Evolutionary conservation across 495 filamentous ascomycete genomes (phyloP).

Genomic region (Bacidia rubella): DNA sequence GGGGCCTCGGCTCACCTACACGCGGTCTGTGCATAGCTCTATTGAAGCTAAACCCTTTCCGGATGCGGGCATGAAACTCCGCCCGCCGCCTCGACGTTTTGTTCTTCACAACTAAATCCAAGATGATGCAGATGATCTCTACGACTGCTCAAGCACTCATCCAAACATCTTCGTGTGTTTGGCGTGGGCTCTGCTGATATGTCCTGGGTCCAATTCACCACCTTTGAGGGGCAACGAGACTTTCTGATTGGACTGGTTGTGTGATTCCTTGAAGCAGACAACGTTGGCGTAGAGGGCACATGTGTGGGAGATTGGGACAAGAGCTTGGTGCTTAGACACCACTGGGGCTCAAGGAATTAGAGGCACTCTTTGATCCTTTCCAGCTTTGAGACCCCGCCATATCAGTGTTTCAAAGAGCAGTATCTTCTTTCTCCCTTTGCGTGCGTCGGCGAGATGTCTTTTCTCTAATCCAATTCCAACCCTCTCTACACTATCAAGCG

Average conservation of each 20-base stretch:
- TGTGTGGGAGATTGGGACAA: no score
- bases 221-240: constrained; percentile 32
- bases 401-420: no score
- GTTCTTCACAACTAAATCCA: constrained; percentile 34
- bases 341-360: no score
- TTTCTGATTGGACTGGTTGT: constrained; percentile 31
- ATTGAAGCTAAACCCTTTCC: constrained; percentile 5
- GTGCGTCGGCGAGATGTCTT: no score
- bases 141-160: constrained; percentile 28
- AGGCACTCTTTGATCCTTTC: no score
- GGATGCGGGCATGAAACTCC: not conserved
- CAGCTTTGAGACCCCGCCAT: no score
- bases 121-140: constrained; percentile 33
- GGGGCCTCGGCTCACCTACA: not conserved
- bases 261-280: not conserved
- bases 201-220: constrained; percentile 31
- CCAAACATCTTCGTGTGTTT: constrained; percentile 18
- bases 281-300: not conserved
- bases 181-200: constrained; percentile 36
- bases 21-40: not conserved
- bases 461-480: no score
- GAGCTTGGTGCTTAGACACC: no score
- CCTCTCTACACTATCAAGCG: no score
- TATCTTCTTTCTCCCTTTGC: no score
- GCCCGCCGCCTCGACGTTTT: not conserved